Percentiles rank a stretch among this genome's conserved stretches.
Evolutionary conservation across 495 filamentous ascomycete genomes (phyloP).

Genomic region (Oidiodendron maius): DNA sequence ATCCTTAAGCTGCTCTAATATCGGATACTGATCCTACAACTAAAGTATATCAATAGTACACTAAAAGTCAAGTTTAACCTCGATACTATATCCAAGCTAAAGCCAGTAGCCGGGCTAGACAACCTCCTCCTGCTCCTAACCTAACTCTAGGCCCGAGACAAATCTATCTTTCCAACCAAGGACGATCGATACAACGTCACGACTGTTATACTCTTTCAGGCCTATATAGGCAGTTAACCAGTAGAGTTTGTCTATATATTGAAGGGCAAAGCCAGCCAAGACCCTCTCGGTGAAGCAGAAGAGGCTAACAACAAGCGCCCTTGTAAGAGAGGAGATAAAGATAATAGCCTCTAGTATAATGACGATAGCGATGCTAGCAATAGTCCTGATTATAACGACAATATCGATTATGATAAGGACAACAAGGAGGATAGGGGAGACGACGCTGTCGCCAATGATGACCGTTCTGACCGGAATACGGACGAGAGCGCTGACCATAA

Average conservation of each 20-base stretch:
- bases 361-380: conserved; percentile 1
- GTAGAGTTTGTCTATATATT: conserved; percentile 14
- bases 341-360: background rate
- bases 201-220: conserved; percentile 14
- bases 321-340: conserved; percentile 1
- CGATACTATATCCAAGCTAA: conserved; percentile 10
- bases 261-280: conserved; percentile 11
- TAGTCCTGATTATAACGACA: conserved; percentile 6
- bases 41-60: conserved; percentile 11
- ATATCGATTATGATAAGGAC: conserved; percentile 7
- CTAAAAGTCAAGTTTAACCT: conserved; percentile 10
- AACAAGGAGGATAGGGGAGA: conserved; percentile 1
- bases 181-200: conserved; percentile 15
- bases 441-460: background rate
- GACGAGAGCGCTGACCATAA: background rate
- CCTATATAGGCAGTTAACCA: conserved; percentile 13
- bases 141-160: conserved; percentile 14
- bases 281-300: conserved; percentile 16
- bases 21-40: conserved; percentile 1
- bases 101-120: conserved; percentile 14
- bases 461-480: conserved; percentile 2
- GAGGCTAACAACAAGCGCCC: conserved; percentile 1
- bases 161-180: conserved; percentile 15
- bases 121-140: conserved; percentile 14
- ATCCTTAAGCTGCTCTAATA: conserved; percentile 1